Conservation (phyloP, 2,329 filamentous ascomycete species). For the Cryphonectria naterciae region DNA sequence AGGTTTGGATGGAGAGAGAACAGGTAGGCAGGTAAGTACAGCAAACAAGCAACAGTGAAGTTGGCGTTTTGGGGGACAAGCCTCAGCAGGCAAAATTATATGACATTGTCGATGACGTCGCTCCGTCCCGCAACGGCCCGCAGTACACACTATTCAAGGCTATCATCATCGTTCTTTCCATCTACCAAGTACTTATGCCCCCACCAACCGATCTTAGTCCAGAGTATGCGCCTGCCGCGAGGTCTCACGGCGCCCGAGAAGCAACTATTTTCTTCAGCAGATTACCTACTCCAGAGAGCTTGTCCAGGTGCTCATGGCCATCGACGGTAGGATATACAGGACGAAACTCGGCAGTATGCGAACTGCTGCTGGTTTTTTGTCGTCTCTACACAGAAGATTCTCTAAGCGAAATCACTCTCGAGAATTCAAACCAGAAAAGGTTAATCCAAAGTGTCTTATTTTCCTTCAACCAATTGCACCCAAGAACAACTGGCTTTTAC, state of each 20-base stretch:
- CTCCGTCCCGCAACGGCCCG: conserved; percentile 17
- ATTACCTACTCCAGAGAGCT: too few species aligned
- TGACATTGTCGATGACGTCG: conserved; percentile 29
- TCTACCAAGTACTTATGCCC: not conserved
- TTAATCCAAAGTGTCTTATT: not conserved
- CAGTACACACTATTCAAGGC: not conserved
- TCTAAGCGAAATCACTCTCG: not conserved
- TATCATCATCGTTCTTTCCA: not conserved
- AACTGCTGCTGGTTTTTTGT: not conserved
- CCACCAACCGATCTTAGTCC: not conserved
- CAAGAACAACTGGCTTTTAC: not conserved
- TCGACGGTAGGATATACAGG: not conserved
- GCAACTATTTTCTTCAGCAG: not conserved
- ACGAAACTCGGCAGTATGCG: not conserved
- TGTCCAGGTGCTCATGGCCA: not conserved
- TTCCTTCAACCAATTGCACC: not conserved
- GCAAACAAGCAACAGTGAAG: not conserved
- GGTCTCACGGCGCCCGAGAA: not conserved
- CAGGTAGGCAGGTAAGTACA: not conserved
- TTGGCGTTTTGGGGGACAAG: not conserved
- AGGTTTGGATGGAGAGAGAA: not conserved
- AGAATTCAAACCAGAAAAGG: not conserved
- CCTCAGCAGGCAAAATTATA: not conserved
- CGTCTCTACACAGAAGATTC: not conserved
- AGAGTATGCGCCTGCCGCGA: not conserved